Conservation (phyloP, 208 protist species). For the Naegleria fowleri region DNA sequence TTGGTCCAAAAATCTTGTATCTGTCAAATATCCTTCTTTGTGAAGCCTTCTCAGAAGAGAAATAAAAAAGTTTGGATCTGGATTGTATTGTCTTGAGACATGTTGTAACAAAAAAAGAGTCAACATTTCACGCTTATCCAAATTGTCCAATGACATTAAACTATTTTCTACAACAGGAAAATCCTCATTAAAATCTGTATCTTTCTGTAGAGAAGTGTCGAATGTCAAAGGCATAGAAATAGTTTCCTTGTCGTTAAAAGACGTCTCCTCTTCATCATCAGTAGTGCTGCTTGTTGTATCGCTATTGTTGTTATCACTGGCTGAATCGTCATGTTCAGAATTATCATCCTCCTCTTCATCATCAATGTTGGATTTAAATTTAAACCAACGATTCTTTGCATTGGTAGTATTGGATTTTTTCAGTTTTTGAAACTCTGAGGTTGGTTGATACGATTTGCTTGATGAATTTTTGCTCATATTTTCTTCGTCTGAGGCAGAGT, state of each 20-base stretch:
- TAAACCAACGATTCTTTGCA: neutral
- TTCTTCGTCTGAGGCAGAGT: neutral
- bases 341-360: neutral
- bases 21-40: neutral
- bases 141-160: neutral
- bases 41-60: neutral
- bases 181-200: neutral
- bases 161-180: neutral
- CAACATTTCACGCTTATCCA: neutral
- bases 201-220: neutral
- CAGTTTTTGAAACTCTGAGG: neutral
- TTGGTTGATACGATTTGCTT: neutral
- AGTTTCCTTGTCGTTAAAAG: neutral
- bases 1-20: neutral
- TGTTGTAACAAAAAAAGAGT: constrained; percentile 4
- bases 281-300: too few species aligned
- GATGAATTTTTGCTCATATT: neutral
- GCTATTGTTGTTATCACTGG: neutral
- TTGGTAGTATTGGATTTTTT: neutral
- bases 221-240: neutral
- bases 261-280: neutral
- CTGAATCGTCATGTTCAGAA: neutral
- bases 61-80: neutral
- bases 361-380: neutral
- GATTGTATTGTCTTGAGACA: neutral